Evolutionary conservation across 129 eudicot genomes (phyloP), one percentile per base, ranked within the genome.

Genomic region (Kitagawia praeruptora): DNA sequence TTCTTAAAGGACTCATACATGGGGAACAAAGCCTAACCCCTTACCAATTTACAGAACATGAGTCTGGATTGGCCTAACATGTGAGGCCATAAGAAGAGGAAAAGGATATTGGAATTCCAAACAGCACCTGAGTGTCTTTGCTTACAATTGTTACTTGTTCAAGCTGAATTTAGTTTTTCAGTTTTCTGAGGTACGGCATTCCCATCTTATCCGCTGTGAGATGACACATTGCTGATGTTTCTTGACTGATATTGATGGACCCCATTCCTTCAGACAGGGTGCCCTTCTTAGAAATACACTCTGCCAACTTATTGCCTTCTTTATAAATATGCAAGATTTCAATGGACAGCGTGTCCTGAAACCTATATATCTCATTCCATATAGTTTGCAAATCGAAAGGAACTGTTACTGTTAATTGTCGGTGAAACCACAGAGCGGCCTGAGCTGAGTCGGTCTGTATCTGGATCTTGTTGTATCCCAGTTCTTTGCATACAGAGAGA

Each of bases 391-490:
- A 25, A 8, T 61, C 34, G 37, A 61, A 25, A 61, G 69, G 69
- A 61, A 61, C 69, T 61, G 69, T 61, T 25, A 61, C 4, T 25
- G 69, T 61, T 3, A 25, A 61, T 2, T n/a, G 69, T 25, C 69
- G 69, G 37, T n/a, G 69, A 61, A 61, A 25, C 34, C 69, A 61
- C 11, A 61, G 69, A 61, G 69, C 15, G 25, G 34, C 69, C 28
- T n/a, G 34, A 61, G 69, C 69, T 10, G 69, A 61, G 69, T 61
- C 69, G 14, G 69, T 61, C 69, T n/a, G 69, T 61, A 61, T 61
- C 69, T n/a, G 69, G 34, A 61, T 61, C 14, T 61, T n/a, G 31
- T 61, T 21, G 27, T n/a, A 61, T 28, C 34, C 69, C 69, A 61
- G 34, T 61, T 61, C 69, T 61, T 61, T 61, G 28, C 69, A 61